Conservation (phyloP, 805 yeast genomes). For the Metschnikowia kunwiensis region DNA sequence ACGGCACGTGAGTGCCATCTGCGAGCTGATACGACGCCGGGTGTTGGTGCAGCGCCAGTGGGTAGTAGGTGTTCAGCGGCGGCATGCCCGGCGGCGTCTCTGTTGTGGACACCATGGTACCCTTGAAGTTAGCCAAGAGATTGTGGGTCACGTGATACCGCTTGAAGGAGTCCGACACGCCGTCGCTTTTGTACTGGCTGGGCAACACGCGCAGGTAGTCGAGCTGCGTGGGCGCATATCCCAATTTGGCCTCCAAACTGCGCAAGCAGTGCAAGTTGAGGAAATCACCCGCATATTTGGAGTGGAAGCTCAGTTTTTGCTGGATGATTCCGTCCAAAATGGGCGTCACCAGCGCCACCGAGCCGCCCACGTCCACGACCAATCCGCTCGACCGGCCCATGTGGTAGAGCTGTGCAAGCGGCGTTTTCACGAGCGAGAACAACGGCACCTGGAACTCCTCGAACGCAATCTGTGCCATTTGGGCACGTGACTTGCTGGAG, state of each 20-base stretch:
- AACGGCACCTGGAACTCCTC: conserved; percentile 73
- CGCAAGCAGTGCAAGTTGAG: conserved; percentile 60
- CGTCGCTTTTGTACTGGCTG: conserved; percentile 3
- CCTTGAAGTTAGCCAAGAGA: conserved; percentile 36
- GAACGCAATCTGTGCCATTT: conserved; percentile 69
- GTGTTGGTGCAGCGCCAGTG: conserved; percentile 22
- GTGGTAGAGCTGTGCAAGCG: conserved; percentile 75
- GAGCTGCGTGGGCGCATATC: conserved; percentile 17
- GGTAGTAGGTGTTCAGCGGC: conserved; percentile 17
- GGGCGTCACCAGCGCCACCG: conserved; percentile 70
- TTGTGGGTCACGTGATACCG: conserved; percentile 36
- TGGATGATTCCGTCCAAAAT: conserved; percentile 71
- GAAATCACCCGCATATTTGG: conserved; percentile 83
- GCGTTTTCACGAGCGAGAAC: conserved; percentile 70
- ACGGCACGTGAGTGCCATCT: conserved; percentile 42
- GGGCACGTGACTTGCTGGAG: conserved; percentile 51
- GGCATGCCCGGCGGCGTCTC: conserved; percentile 21
- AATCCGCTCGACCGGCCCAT: conserved; percentile 74
- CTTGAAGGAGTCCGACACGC: conserved; percentile 28
- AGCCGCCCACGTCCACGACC: conserved; percentile 76
- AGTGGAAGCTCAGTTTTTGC: conserved; percentile 59
- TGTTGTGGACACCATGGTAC: conserved; percentile 26
- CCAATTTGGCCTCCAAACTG: conserved; percentile 35
- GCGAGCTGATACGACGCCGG: conserved; percentile 53
- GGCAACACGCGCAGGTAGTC: conserved; percentile 19